These are phyloP conservation scores for Alternaria arbusti DNA, from an alignment of 2,329 filamentous ascomycete species.

Conservation along the genomic window DNA sequence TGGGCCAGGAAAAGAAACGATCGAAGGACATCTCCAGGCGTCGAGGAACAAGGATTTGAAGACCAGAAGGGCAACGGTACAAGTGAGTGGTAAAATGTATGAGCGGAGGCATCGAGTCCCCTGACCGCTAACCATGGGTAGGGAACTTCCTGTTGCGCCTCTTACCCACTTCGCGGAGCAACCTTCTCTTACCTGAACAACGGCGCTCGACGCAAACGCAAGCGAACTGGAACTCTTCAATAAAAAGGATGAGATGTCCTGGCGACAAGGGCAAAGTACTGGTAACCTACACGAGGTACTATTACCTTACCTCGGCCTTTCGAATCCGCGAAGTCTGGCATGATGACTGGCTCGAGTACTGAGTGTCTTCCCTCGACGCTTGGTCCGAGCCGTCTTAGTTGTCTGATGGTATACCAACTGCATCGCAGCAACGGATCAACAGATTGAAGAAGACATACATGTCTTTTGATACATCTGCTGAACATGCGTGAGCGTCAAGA, in stretches of 20 bases:
- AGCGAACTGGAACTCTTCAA: not conserved
- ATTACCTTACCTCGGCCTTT: not conserved
- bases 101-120: not conserved
- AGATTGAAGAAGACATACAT: not conserved
- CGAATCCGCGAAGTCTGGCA: not conserved
- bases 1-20: not conserved
- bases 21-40: not conserved
- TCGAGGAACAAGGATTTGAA: not conserved
- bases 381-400: not conserved
- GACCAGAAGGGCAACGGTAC: not conserved
- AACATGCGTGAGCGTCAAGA: not conserved
- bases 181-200: not conserved
- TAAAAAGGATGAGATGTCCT: not conserved
- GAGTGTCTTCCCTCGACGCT: not conserved
- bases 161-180: not conserved
- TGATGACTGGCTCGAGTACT: not conserved
- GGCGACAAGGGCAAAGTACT: not conserved
- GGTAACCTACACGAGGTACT: not conserved
- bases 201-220: not conserved
- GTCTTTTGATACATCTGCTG: not conserved
- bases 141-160: not conserved
- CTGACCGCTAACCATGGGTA: not conserved
- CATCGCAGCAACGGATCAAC: not conserved
- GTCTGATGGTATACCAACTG: not conserved
- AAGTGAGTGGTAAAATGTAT: not conserved